Conservation (phyloP, 73 alveolate species). For the Uronychia binucleata region DNA sequence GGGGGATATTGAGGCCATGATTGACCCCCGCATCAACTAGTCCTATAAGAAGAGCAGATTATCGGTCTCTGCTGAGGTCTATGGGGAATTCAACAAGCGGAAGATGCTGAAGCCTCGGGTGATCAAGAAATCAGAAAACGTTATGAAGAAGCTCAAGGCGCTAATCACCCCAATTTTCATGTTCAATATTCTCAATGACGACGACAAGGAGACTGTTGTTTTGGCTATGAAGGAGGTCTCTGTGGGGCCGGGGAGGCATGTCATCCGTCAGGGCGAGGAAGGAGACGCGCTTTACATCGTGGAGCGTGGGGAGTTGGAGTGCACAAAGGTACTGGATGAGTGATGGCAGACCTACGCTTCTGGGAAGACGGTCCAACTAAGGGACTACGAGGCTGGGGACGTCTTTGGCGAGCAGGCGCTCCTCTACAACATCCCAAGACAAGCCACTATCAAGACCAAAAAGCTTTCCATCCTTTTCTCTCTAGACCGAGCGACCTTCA, state of each 20-base stretch:
- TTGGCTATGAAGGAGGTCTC: conserved; percentile 75
- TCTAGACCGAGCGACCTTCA: conserved; percentile 95
- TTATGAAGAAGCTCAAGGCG: conserved; percentile 40
- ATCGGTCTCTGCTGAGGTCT: conserved; percentile 80
- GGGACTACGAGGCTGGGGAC: conserved; percentile 84
- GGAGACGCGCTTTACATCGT: conserved; percentile 93
- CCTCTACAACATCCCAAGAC: conserved; percentile 86
- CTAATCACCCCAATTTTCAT: conserved; percentile 58
- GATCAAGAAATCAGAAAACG: conserved; percentile 48
- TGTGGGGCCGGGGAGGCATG: conserved; percentile 61
- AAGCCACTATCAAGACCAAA: conserved; percentile 91
- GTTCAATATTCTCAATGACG: conserved; percentile 64
- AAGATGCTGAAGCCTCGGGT: conserved; percentile 62
- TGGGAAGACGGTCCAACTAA: conserved; percentile 60
- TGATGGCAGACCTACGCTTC: conserved; percentile 8
- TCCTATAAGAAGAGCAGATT: neutral
- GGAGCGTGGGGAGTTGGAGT: conserved; percentile 84
- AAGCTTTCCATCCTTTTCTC: conserved; percentile 79
- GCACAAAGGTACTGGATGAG: conserved; percentile 59
- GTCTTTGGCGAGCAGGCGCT: conserved; percentile 90
- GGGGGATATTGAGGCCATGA: conserved; percentile 30
- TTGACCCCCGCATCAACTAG: neutral
- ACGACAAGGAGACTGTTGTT: conserved; percentile 61
- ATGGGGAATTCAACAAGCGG: conserved; percentile 68
- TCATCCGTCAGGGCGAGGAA: conserved; percentile 91